These are phyloP conservation scores for Sclerotinia nivalis DNA, from an alignment of 2,329 filamentous ascomycete species.

Conservation along the genomic window DNA sequence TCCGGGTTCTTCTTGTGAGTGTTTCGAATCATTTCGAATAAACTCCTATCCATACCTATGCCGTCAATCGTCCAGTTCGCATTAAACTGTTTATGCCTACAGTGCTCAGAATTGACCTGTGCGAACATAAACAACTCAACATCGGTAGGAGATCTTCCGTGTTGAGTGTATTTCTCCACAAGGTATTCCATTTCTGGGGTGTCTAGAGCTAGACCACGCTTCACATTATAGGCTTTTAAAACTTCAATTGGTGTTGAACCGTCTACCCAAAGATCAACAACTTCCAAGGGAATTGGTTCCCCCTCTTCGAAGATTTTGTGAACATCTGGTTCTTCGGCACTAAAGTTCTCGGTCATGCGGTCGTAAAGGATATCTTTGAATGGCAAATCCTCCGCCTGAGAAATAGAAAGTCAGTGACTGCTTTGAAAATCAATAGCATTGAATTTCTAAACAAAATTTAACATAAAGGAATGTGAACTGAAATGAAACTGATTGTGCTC, in stretches of 20 bases:
- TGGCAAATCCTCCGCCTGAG: constrained; percentile 49
- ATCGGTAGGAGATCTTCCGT: constrained; percentile 67
- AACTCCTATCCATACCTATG: constrained; percentile 70
- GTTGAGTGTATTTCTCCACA: constrained; percentile 72
- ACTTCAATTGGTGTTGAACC: constrained; percentile 66
- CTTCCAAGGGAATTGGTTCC: constrained; percentile 62
- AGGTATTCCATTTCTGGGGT: constrained; percentile 89
- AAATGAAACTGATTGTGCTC: constrained; percentile 3
- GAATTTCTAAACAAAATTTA: background rate
- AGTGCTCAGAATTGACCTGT: constrained; percentile 98
- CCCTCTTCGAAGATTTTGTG: constrained; percentile 76
- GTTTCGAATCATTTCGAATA: constrained; percentile 96
- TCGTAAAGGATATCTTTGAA: constrained; percentile 78
- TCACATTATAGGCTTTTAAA: constrained; percentile 79
- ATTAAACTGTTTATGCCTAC: constrained; percentile 82
- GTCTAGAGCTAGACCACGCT: constrained; percentile 83
- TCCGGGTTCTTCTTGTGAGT: constrained; percentile 82
- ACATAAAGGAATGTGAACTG: background rate
- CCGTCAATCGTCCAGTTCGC: constrained; percentile 95
- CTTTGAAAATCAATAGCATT: background rate
- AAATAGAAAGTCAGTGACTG: background rate
- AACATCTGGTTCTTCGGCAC: constrained; percentile 65
- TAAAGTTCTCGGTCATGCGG: constrained; percentile 90
- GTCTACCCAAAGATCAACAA: constrained; percentile 71
- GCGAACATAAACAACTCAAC: constrained; percentile 99